Evolutionary conservation across 345 rosid species (phyloP), one percentile per base, ranked within the genome.

Genomic region (Citrus mangshanensis): DNA sequence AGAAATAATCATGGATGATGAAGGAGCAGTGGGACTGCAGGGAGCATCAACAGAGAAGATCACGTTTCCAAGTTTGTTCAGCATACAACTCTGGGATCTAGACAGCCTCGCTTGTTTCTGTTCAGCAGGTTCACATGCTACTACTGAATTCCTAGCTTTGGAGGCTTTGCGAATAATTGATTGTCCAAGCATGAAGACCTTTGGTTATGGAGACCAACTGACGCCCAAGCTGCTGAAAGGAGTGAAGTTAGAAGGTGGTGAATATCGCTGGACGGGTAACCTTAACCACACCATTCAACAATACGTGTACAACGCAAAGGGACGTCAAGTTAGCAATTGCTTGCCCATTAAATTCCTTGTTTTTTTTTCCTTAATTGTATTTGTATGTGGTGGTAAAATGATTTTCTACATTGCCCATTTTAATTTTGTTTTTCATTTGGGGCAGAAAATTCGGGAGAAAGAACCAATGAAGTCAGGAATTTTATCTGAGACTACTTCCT

Each of bases 211-310:
- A 54, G 38, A 28, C 6, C 40, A 51, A 54, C 7, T 71, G 24
- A 54, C 62, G 7, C 74, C 61, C 6, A 71, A 51, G 42, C 42
- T 70, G 32, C 51, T 0, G 51, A 46, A 46, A 27, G 22, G 1
- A 5, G 18, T 14, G 22, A 0, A 0, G 4, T 7, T 24, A 8
- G 16, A 0, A 2, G 0, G 21, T 9, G 25, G 34, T 21, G 16
- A 8, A 19, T 18, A 18, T 51, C 21, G 4, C 21, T 72, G 64
- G 75, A 55, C 5, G 30, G 64, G 49, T 72, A 28, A 56, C 42
- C 42, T 72, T 55, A 32, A 72, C 59, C 5, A 22, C 21, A 21
- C 64, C 5, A 46, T 46, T 46, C 16, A 12, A 46, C 51, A 46
- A 46, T 46, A 46, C 16, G 5, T 46, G 0, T 46, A 12, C 51